phyloP scores from a whole-genome alignment of 2,329 filamentous ascomycete genomes.

The Trichoderma aggressivum region DNA sequence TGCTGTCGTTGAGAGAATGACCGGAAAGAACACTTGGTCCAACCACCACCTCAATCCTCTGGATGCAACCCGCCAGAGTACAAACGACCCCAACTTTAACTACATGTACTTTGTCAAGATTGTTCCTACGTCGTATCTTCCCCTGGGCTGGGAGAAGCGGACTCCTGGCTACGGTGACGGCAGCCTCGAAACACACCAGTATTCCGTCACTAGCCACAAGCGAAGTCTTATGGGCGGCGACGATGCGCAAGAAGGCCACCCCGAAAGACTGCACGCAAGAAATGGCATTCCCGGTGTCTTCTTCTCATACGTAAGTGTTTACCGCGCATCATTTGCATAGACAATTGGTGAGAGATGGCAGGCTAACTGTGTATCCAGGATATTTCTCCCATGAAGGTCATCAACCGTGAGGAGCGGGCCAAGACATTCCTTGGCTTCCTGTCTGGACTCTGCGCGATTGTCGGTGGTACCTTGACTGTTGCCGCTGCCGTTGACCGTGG shows the following conservation, averaged over 20 bases:
- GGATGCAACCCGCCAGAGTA: constrained; percentile 73
- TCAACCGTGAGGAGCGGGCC: constrained; percentile 86
- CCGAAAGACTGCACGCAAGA: constrained; percentile 82
- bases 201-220: constrained; percentile 96
- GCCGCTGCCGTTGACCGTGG: constrained; percentile 89
- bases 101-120: constrained; percentile 99
- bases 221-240: constrained; percentile 79
- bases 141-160: constrained; percentile 78
- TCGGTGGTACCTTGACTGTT: constrained; percentile 92
- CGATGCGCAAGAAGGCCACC: constrained; percentile 82
- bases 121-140: constrained; percentile 90
- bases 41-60: constrained; percentile 92
- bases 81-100: constrained; percentile 81
- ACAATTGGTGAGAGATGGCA: not conserved
- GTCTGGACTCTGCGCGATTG: constrained; percentile 88
- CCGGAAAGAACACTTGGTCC: constrained; percentile 61
- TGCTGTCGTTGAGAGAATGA: constrained; percentile 59
- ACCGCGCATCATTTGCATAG: not conserved
- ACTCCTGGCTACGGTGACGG: constrained; percentile 26
- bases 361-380: constrained; percentile 52
- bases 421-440: constrained; percentile 93
- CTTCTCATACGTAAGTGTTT: constrained; percentile 82
- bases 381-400: constrained; percentile 99
- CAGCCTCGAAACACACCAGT: constrained; percentile 96
- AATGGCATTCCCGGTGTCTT: constrained; percentile 97